Conservation (phyloP, 768 basidiomycete genomes). For the Xerocomellus dryophilus region DNA sequence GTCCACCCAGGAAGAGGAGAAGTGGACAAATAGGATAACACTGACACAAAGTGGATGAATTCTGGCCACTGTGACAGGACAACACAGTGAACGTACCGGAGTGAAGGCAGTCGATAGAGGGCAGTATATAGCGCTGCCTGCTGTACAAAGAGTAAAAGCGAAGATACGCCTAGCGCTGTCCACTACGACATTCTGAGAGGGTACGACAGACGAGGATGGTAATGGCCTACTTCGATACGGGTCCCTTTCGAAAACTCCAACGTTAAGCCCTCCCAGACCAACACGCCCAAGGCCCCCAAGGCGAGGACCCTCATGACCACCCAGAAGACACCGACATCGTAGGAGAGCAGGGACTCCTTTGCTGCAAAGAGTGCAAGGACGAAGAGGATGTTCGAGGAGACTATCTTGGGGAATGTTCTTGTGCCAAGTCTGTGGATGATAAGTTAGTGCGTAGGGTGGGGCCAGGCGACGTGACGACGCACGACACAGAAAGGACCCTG, state of each 20-base stretch:
- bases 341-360: conserved; percentile 64
- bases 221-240: conserved; percentile 55
- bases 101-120: conserved; percentile 62
- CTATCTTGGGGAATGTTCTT: conserved; percentile 51
- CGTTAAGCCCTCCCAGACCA: conserved; percentile 58
- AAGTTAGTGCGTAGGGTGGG: not conserved
- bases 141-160: conserved; percentile 65
- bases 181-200: conserved; percentile 44
- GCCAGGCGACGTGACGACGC: conserved; percentile 25
- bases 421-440: conserved; percentile 46
- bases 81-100: conserved; percentile 48
- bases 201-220: conserved; percentile 2
- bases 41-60: conserved; percentile 35
- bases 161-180: conserved; percentile 66
- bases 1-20: conserved; percentile 65
- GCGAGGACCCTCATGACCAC: conserved; percentile 69
- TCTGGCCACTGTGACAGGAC: not conserved
- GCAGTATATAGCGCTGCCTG: conserved; percentile 66
- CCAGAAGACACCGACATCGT: conserved; percentile 74
- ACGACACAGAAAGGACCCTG: conserved; percentile 54
- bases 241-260: conserved; percentile 53
- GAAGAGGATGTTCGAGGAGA: conserved; percentile 61
- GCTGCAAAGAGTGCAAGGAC: conserved; percentile 59
- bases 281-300: conserved; percentile 62
- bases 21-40: conserved; percentile 66